phyloP scores from a whole-genome alignment of 2,329 filamentous ascomycete species.

The Epichloe typhina region DNA sequence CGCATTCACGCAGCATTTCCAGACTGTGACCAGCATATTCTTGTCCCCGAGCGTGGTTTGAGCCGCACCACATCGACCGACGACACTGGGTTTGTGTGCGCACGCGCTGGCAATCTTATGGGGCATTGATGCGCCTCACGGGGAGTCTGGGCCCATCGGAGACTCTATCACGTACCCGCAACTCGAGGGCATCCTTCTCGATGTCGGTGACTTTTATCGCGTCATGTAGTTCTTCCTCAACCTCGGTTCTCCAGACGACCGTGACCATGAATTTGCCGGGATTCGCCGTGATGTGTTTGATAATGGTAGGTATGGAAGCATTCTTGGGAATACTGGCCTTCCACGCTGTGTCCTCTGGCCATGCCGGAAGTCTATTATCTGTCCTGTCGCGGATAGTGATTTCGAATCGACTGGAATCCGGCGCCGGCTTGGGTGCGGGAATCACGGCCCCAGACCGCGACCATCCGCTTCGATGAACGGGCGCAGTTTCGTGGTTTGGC shows the following conservation, averaged over 20 bases:
- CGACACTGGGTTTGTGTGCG: too few relatives aligned
- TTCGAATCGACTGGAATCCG: neutral
- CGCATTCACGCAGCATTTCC: neutral
- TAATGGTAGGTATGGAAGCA: neutral
- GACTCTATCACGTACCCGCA: neutral
- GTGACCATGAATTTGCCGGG: neutral
- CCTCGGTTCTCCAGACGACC: neutral
- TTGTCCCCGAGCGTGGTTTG: neutral
- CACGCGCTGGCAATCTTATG: neutral
- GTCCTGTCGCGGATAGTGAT: neutral
- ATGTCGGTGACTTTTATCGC: neutral
- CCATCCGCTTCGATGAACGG: neutral
- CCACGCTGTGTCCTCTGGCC: neutral
- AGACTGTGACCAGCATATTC: neutral
- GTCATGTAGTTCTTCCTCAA: neutral
- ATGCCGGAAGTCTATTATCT: neutral
- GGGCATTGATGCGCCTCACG: neutral
- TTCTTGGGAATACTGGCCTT: neutral
- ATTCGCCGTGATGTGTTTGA: neutral
- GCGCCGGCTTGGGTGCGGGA: neutral
- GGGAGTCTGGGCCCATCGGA: neutral
- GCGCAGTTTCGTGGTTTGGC: neutral
- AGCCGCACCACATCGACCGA: neutral
- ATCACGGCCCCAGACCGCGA: neutral
- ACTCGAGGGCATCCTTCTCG: neutral